Percentiles rank a stretch among this genome's conserved stretches.
Evolutionary conservation across 176 grass and related monocot species (phyloP).

Genomic region (Dactylis glomerata): DNA sequence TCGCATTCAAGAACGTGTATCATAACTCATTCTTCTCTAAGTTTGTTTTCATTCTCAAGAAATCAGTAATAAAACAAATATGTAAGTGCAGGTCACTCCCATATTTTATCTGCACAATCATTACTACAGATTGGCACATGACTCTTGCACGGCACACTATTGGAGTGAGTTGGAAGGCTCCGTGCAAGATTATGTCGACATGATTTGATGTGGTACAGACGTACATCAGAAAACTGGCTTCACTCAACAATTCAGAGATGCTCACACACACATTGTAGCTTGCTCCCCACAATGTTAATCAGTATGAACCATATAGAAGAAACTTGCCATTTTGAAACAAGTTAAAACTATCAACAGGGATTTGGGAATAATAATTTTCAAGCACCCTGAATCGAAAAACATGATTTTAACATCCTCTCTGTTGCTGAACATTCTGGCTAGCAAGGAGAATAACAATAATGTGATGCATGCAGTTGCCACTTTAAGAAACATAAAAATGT

Average conservation of each 20-base stretch:
- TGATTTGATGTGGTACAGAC: background rate
- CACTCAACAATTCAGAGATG: background rate
- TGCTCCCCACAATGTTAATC: background rate
- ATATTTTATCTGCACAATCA: background rate
- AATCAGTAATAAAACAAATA: background rate
- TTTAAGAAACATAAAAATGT: background rate
- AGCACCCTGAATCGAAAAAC: background rate
- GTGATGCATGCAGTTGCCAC: background rate
- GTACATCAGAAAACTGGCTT: background rate
- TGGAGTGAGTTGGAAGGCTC: background rate
- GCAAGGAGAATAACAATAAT: background rate
- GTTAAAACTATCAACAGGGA: background rate
- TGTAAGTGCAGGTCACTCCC: background rate
- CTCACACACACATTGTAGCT: background rate
- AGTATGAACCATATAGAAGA: background rate
- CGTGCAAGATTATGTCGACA: background rate
- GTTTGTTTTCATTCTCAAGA: background rate
- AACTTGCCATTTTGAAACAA: background rate
- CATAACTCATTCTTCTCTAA: background rate
- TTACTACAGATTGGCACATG: background rate
- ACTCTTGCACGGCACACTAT: background rate
- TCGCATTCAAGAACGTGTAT: background rate
- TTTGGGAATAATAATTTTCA: background rate
- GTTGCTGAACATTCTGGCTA: background rate
- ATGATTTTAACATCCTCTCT: background rate